phyloP scores from a whole-genome alignment of 1,284 basidiomycete species.

The Quambalaria eucalypti region DNA sequence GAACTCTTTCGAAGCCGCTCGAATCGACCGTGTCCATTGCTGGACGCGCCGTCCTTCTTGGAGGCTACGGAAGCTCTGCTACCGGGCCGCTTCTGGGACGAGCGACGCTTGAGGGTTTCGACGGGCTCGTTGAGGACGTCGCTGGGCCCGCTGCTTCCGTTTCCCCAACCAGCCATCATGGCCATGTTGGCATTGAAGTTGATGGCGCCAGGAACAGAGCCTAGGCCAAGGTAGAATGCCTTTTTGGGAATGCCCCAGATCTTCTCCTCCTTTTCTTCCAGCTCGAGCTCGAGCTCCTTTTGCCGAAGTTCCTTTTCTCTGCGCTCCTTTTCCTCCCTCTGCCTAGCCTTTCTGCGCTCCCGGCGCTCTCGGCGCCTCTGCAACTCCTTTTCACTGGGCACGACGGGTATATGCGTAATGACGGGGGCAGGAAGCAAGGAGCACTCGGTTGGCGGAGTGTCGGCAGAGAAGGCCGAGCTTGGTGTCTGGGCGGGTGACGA shows the following conservation, averaged over 20 bases:
- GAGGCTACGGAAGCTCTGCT: not conserved
- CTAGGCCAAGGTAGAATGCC: slow-evolving; percentile 32
- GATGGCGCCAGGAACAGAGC: slow-evolving; percentile 15
- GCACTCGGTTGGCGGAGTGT: not conserved
- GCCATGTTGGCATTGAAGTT: slow-evolving; percentile 39
- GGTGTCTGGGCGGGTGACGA: no score
- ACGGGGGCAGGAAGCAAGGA: not conserved
- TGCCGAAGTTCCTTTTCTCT: slow-evolving; percentile 3
- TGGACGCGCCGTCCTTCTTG: not conserved
- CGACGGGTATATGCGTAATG: slow-evolving; percentile 3
- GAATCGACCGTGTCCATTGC: not conserved
- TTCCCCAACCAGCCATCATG: slow-evolving; percentile 38
- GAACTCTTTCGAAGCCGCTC: not conserved
- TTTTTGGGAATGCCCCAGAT: slow-evolving; percentile 41
- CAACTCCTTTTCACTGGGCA: not conserved
- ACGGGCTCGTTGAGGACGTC: slow-evolving; percentile 11
- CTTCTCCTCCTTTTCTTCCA: slow-evolving; percentile 26
- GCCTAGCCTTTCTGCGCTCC: not conserved
- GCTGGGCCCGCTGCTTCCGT: slow-evolving; percentile 23
- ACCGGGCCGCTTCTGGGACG: not conserved
- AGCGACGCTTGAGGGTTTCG: slow-evolving; percentile 7
- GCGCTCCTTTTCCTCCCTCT: slow-evolving; percentile 1
- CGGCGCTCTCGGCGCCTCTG: not conserved
- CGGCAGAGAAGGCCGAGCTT: no score
- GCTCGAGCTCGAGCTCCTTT: slow-evolving; percentile 8